Percentiles rank a stretch among this genome's conserved stretches.
Evolutionary conservation across 345 rosid species (phyloP).

Genomic region (Lenwebbia sp.): DNA sequence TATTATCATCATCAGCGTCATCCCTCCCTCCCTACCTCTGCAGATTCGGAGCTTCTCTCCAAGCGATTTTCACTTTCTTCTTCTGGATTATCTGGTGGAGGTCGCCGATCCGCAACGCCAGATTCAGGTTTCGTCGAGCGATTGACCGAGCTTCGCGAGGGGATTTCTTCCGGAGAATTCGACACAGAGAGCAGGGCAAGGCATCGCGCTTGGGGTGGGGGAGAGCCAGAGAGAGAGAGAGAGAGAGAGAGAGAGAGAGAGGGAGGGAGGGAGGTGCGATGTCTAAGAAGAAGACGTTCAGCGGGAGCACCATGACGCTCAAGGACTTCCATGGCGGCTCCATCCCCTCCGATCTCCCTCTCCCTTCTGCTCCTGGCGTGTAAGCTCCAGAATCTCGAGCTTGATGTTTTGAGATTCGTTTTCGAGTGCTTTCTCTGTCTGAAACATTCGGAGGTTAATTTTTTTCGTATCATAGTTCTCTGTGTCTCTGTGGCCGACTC

Average conservation of each 20-base stretch:
- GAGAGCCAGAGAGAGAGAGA: not conserved
- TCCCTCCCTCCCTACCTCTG: too few relatives aligned
- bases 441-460: not conserved
- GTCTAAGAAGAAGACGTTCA: slow-evolving; percentile 79
- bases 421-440: not conserved
- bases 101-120: not conserved
- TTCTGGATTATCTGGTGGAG: too few relatives aligned
- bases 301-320: slow-evolving; percentile 74
- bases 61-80: too few relatives aligned
- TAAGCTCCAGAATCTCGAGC: slow-evolving; percentile 10
- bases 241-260: not conserved
- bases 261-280: slow-evolving; percentile 8
- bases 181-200: not conserved
- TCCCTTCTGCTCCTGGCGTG: slow-evolving; percentile 95
- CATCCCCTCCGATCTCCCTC: slow-evolving; percentile 72
- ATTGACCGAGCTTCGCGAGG: not conserved
- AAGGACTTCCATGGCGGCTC: slow-evolving; percentile 95
- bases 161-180: not conserved
- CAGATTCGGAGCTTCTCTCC: too few relatives aligned
- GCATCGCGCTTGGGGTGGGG: not conserved
- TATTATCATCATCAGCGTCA: too few relatives aligned
- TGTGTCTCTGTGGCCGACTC: not conserved
- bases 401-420: not conserved
- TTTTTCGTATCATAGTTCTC: not conserved
- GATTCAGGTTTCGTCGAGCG: not conserved